A percentile compares a stretch with the other conserved stretches of the same genome.
Evolutionary conservation across 306 rosid genomes (phyloP).

Genomic region (Acacia melanoxylon): DNA sequence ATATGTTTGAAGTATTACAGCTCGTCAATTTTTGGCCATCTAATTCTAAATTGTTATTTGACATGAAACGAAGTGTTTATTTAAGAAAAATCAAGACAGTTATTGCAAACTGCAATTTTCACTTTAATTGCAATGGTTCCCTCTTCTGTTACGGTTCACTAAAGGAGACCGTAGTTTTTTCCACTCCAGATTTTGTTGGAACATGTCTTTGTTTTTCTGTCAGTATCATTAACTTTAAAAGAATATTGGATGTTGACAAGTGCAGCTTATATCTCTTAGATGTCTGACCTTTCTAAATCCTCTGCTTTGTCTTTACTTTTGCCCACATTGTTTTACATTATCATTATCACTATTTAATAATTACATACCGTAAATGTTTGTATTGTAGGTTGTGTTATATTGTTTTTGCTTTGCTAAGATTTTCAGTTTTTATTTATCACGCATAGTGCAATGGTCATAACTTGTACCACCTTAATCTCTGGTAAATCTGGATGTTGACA

Average conservation of each 20-base stretch:
- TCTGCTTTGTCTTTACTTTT: background rate
- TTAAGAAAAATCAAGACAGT: constrained; percentile 6
- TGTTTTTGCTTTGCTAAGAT: background rate
- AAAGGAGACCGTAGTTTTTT: background rate
- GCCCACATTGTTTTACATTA: background rate
- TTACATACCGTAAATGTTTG: background rate
- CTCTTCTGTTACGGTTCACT: constrained; percentile 16
- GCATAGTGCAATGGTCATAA: background rate
- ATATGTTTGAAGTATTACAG: background rate
- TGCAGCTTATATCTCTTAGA: background rate
- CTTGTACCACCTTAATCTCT: background rate
- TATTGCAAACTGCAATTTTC: constrained; percentile 10
- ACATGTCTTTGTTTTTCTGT: constrained; percentile 6
- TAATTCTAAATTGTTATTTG: background rate
- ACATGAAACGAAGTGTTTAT: background rate
- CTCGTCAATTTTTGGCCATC: background rate
- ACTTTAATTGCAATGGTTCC: background rate
- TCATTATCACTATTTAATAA: background rate
- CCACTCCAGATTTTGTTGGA: background rate
- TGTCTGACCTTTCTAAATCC: background rate
- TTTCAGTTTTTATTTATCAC: background rate
- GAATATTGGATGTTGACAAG: background rate
- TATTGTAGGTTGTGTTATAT: background rate
- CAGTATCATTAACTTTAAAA: background rate
- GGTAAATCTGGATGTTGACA: background rate